These are phyloP conservation scores for Aquilaria yunnanensis DNA, from an alignment of 345 rosid genomes.

Conservation along the genomic window DNA sequence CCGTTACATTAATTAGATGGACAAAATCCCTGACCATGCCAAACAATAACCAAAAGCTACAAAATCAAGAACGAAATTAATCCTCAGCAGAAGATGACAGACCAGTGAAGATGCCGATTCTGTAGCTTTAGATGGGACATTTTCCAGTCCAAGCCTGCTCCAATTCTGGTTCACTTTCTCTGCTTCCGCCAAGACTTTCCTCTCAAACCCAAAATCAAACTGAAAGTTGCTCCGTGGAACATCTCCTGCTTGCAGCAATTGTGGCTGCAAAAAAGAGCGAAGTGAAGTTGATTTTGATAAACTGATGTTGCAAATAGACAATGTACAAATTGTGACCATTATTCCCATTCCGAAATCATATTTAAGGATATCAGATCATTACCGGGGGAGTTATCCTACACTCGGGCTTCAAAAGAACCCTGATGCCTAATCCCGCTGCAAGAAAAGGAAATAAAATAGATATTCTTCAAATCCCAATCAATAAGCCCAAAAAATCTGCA, in stretches of 20 bases:
- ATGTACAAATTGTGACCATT: background rate
- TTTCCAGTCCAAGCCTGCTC: constrained; percentile 62
- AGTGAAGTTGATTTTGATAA: too few species aligned
- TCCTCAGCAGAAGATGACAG: constrained; percentile 3
- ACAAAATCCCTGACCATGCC: background rate
- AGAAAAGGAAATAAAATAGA: constrained; percentile 1
- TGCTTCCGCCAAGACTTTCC: constrained; percentile 59
- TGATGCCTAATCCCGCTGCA: constrained; percentile 74
- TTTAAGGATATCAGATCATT: constrained; percentile 7
- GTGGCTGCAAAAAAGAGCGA: constrained; percentile 47
- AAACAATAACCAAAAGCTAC: too few species aligned
- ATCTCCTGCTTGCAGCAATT: constrained; percentile 47
- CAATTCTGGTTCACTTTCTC: constrained; percentile 70
- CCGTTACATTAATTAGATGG: background rate
- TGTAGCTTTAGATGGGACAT: constrained; percentile 34
- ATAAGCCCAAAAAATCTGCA: background rate
- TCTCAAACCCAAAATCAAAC: constrained; percentile 70
- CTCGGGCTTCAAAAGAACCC: constrained; percentile 60
- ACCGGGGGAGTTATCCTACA: constrained; percentile 78
- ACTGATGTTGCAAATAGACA: background rate
- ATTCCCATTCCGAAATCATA: too few species aligned
- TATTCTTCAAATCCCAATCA: background rate
- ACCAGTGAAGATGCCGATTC: constrained; percentile 48
- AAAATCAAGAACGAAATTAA: background rate
- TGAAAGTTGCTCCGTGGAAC: constrained; percentile 74